Evolutionary conservation across 345 rosid species (phyloP), one percentile per base, ranked within the genome.

Genomic region (Salix udensis): DNA sequence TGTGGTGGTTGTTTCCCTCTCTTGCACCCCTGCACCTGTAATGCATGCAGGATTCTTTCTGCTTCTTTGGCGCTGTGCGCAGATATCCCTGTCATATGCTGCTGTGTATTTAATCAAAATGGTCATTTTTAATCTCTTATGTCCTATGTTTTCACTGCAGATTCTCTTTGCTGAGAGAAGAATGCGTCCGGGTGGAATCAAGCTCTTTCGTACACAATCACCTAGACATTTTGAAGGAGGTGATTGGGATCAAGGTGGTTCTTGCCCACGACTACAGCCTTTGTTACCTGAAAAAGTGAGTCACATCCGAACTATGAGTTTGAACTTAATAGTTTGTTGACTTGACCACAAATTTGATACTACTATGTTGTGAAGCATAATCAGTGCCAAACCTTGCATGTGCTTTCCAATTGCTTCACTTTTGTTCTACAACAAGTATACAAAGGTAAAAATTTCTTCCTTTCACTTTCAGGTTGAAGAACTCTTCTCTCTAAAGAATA

Each of bases 141-240:
- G 6, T 28, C 39, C 18, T 12, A 11, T 48, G 8, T 50, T 5
- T 3, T 18, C 42, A 15, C 66, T 21, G 37, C 55, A 93, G 99
- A 82, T 87, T 58, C 70, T 16, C 2, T 84, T 82, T 83, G 87
- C 83, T 68, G 89, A 77, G 84, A 86, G 82, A 78, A 85, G 78
- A 68, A 82, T 83, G 78, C 86, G 73, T 70, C 84, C 82, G 0
- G 85, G 86, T 21, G 82, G 87, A 4, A 85, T 92, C 60, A 87
- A 83, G 68, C 76, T 91, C 84, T 93, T 93, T 73, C 85, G 94
- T 36, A 87, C 97, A 8, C 96, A 91, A 82, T 93, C 98, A 55
- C 97, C 99, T 0, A 85, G 99, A 79, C 99, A 95, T 86, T 95
- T 95, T 82, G 99, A 96, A 87, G 94, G 99, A 77, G 99, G 99